A percentile compares a stretch with the other conserved stretches of the same genome.
These are phyloP conservation scores for Rosa persica DNA, from an alignment of 306 rosid species.

Conservation along the genomic window DNA sequence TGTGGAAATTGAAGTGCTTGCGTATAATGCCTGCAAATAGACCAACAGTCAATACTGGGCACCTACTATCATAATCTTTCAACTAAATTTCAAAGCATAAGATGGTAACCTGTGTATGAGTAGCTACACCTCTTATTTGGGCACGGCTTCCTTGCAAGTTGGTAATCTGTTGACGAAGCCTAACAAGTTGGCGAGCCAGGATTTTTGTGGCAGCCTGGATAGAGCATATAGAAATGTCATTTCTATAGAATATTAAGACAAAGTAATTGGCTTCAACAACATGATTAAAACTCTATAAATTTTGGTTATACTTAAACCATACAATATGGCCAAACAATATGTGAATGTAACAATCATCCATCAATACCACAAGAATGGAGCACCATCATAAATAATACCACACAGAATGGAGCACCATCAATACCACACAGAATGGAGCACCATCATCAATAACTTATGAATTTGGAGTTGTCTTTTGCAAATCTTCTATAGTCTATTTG, in stretches of 20 bases:
- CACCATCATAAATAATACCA: no score
- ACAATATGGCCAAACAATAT: not conserved
- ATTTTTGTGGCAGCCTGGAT: conserved; percentile 87
- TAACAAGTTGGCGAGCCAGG: conserved; percentile 92
- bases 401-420: no score
- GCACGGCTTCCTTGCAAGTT: conserved; percentile 99
- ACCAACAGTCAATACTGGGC: not conserved
- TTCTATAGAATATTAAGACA: not conserved
- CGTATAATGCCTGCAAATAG: conserved; percentile 75
- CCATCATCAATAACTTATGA: not conserved
- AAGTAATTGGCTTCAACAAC: not conserved
- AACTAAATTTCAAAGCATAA: not conserved
- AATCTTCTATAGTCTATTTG: not conserved
- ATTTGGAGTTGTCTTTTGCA: not conserved
- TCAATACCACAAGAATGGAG: no score
- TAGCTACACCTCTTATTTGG: conserved; percentile 92
- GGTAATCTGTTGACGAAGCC: conserved; percentile 93
- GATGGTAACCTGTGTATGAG: conserved; percentile 80
- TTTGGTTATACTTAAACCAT: not conserved
- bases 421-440: no score
- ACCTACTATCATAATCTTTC: conserved; percentile 2
- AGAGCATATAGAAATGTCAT: not conserved
- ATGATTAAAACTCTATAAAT: not conserved
- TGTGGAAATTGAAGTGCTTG: conserved; percentile 89
- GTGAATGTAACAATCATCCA: not conserved